Base-by-base conservation (phyloP, 2,329 filamentous ascomycete genomes). In the Aspergillus ochraceus region DNA sequence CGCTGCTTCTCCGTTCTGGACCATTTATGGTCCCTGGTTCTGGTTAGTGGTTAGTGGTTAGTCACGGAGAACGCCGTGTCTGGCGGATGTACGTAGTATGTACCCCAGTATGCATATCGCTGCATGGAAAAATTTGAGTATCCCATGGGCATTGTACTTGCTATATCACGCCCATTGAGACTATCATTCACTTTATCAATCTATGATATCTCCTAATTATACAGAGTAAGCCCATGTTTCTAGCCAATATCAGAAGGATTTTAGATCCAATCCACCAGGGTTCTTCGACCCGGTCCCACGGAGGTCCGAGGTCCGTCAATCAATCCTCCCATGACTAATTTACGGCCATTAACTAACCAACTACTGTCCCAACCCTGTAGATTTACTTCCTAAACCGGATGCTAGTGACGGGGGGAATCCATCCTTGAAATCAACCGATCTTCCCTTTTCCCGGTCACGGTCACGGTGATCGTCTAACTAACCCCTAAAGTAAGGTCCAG, bases 391-490 rank as follows among this genome's bases (percentile, higher is more conserved):
- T n/a, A 42, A 42, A 17, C 3, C 17, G 36, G 36, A n/a, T 17
- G 2, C 32, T 36, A n/a, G 36, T 42, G 36, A n/a, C 36, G 14
- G 36, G 12, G 36, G 36, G 14, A n/a, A 14, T 8, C 26, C 14
- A 17, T 17, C 17, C 36, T 6, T 42, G 39, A 42, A 56, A 46
- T 50, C 47, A 14, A n/a, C 20, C 19, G 30, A 45, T 56, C 54
- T 47, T 22, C 45, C 45, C 45, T 24, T 24, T 47, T 47, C 45
- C 45, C 45, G 19, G 9, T 22, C 45, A 49, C 45, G 19, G 9
- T 22, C 45, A 49, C 20, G 53, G 14, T 55, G 53, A 55, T 55
- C 53, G 24, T 20, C 53, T 55, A 20, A 22, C 53, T 49, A 17
- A 47, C 45, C 45, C 45, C 45, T 47, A 47, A 24, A 47, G 45